Conservation (phyloP, 805 yeast genomes). For the Teunomyces panamensis region DNA sequence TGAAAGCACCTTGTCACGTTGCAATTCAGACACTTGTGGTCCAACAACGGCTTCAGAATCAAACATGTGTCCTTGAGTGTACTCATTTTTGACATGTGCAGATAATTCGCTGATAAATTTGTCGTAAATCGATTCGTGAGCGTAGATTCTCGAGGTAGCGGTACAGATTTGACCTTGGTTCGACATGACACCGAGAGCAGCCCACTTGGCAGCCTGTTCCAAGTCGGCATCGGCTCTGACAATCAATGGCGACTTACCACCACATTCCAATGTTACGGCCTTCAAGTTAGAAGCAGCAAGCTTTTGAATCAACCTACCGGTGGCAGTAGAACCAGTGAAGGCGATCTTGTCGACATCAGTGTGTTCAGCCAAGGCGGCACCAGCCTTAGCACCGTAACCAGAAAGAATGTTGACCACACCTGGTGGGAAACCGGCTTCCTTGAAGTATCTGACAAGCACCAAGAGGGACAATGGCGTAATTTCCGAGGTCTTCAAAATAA, state of each 20-base stretch:
- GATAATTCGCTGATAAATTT: slow-evolving; percentile 46
- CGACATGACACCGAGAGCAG: slow-evolving; percentile 60
- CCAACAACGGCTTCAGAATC: slow-evolving; percentile 50
- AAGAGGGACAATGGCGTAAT: slow-evolving; percentile 71
- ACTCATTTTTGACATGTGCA: slow-evolving; percentile 44
- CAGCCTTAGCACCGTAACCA: slow-evolving; percentile 70
- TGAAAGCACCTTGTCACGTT: slow-evolving; percentile 47
- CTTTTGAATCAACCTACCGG: slow-evolving; percentile 63
- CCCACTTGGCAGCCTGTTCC: slow-evolving; percentile 67
- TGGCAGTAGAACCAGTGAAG: slow-evolving; percentile 55
- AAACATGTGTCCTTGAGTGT: slow-evolving; percentile 58
- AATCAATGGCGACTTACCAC: slow-evolving; percentile 68
- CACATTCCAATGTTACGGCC: slow-evolving; percentile 67
- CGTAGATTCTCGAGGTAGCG: slow-evolving; percentile 60
- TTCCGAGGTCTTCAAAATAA: slow-evolving; percentile 73
- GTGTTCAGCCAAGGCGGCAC: slow-evolving; percentile 62
- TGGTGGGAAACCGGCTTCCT: slow-evolving; percentile 70
- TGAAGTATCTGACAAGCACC: slow-evolving; percentile 54
- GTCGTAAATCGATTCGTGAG: slow-evolving; percentile 55
- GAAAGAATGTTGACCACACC: slow-evolving; percentile 72
- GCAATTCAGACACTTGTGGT: slow-evolving; percentile 58
- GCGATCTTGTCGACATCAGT: slow-evolving; percentile 49
- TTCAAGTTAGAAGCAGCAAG: slow-evolving; percentile 61
- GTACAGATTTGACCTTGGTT: slow-evolving; percentile 72
- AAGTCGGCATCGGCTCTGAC: slow-evolving; percentile 63